Evolutionary conservation across 2,329 filamentous ascomycete species (phyloP).

Genomic region (Apiospora rasikravindrae): DNA sequence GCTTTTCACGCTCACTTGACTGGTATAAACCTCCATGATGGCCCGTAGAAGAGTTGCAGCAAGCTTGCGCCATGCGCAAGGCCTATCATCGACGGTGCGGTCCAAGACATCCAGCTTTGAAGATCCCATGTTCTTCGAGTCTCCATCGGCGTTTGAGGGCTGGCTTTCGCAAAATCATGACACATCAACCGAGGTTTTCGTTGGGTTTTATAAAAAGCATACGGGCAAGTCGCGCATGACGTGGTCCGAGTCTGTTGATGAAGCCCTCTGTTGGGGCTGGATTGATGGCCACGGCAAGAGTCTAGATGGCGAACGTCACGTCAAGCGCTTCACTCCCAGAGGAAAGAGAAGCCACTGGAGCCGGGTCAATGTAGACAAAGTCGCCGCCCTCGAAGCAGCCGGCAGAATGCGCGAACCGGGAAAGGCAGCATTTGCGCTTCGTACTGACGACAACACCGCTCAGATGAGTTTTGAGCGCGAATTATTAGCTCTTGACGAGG

Average conservation of each 20-base stretch:
- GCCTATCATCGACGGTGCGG: neutral
- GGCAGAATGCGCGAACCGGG: conserved; percentile 48
- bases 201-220: conserved; percentile 24
- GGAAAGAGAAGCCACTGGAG: conserved; percentile 61
- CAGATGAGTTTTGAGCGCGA: conserved; percentile 23
- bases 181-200: conserved; percentile 22
- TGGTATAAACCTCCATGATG: neutral
- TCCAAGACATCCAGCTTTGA: conserved; percentile 12
- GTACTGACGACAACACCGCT: conserved; percentile 23
- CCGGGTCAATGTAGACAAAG: conserved; percentile 60
- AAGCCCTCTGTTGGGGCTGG: conserved; percentile 64
- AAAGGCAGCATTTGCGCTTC: conserved; percentile 19
- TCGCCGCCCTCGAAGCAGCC: conserved; percentile 46
- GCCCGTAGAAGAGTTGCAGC: neutral
- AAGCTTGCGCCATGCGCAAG: neutral
- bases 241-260: conserved; percentile 53
- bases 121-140: conserved; percentile 23
- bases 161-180: conserved; percentile 23
- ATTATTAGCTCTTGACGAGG: conserved; percentile 1
- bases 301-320: conserved; percentile 51
- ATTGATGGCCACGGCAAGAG: conserved; percentile 60
- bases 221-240: conserved; percentile 22
- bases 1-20: neutral
- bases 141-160: conserved; percentile 21
- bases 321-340: conserved; percentile 62